phyloP scores from a whole-genome alignment of 345 rosid genomes.

The Eucalyptus marginata region DNA sequence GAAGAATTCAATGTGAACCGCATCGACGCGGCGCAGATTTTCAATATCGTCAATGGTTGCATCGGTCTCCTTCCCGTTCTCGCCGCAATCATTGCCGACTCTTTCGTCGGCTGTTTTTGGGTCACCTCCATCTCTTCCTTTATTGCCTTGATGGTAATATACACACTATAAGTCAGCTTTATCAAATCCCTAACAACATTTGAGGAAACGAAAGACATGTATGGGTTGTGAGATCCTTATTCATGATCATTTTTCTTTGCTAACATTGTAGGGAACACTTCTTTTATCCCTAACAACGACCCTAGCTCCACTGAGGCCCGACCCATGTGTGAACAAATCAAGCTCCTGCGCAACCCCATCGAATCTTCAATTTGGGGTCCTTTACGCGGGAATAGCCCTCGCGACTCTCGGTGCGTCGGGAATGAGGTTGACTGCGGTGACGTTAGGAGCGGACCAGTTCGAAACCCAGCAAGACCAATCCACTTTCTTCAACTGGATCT shows the following conservation, averaged over 20 bases:
- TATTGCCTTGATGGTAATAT: conserved; percentile 11
- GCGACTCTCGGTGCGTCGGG: conserved; percentile 12
- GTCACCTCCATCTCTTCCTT: conserved; percentile 15
- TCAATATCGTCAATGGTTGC: conserved; percentile 5
- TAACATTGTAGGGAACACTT: conserved; percentile 16
- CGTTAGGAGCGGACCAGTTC: conserved; percentile 36
- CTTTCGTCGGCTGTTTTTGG: conserved; percentile 16
- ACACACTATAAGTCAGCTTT: neutral
- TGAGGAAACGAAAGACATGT: neutral
- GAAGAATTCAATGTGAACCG: conserved; percentile 6
- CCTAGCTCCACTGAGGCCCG: conserved; percentile 22
- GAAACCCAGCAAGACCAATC: conserved; percentile 12
- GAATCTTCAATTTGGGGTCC: conserved; percentile 15
- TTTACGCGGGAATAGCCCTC: conserved; percentile 20
- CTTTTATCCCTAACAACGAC: conserved; percentile 17
- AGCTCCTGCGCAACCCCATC: conserved; percentile 10
- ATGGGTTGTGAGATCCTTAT: neutral
- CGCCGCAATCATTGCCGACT: conserved; percentile 25
- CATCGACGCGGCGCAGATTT: conserved; percentile 13
- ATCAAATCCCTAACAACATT: neutral
- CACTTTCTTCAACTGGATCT: conserved; percentile 35
- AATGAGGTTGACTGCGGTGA: conserved; percentile 12
- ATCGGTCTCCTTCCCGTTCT: neutral
- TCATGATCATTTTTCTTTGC: neutral
- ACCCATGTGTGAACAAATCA: conserved; percentile 7